phyloP scores from a whole-genome alignment of 805 yeast species.

The Candida maesae region DNA sequence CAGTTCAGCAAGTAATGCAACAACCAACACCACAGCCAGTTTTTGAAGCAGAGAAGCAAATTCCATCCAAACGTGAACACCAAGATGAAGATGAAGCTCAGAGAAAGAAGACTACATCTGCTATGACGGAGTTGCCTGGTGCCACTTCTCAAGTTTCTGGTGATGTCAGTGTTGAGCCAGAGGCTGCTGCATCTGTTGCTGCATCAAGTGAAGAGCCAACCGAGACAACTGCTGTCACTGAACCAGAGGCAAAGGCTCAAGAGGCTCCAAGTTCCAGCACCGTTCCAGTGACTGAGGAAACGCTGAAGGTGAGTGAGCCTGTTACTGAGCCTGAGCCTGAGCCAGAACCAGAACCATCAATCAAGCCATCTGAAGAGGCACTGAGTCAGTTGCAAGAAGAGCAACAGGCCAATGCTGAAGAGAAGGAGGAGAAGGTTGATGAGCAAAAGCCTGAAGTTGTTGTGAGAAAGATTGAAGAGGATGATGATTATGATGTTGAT shows the following conservation, averaged over 20 bases:
- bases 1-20: too few species aligned
- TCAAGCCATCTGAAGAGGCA: constrained; percentile 26
- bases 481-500: constrained; percentile 36
- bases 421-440: constrained; percentile 29
- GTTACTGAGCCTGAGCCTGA: constrained; percentile 1
- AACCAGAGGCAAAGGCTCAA: not conserved
- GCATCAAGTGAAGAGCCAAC: not conserved
- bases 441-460: constrained; percentile 34
- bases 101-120: constrained; percentile 11
- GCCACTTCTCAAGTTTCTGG: too few species aligned
- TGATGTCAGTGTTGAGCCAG: constrained; percentile 9
- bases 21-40: not conserved
- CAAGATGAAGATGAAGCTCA: constrained; percentile 13
- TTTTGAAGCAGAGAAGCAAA: constrained; percentile 1
- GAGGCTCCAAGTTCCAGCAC: too few species aligned
- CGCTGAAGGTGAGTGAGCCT: not conserved
- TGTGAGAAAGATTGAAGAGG: constrained; percentile 37
- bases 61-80: constrained; percentile 15
- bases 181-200: constrained; percentile 1
- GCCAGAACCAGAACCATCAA: constrained; percentile 17
- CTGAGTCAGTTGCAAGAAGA: constrained; percentile 32
- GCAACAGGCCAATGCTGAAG: constrained; percentile 30
- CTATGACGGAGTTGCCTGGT: not conserved
- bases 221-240: not conserved
- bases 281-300: too few species aligned